These are phyloP conservation scores for Clitoria ternatea DNA, from an alignment of 306 rosid species.

Conservation along the genomic window DNA sequence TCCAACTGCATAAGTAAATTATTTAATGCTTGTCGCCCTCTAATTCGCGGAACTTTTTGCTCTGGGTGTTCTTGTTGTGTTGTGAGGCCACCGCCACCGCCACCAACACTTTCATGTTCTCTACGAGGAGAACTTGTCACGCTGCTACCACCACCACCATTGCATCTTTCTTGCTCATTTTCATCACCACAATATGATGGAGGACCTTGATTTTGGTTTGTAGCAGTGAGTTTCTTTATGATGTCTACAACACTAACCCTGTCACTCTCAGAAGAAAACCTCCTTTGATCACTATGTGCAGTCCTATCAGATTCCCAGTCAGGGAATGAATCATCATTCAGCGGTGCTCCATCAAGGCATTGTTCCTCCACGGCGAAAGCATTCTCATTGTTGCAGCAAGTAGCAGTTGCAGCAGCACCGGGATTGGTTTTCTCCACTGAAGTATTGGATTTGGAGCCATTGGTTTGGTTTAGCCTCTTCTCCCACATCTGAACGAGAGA, in stretches of 20 bases:
- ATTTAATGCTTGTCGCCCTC: slow-evolving; percentile 68
- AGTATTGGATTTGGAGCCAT: not conserved
- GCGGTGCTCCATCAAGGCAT: not conserved
- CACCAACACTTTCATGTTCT: slow-evolving; percentile 9
- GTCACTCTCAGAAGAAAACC: slow-evolving; percentile 53
- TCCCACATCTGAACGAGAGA: slow-evolving; percentile 94
- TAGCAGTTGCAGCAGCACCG: not conserved
- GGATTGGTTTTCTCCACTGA: slow-evolving; percentile 12
- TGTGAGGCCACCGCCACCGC: not conserved
- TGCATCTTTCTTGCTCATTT: slow-evolving; percentile 38
- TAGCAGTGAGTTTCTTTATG: slow-evolving; percentile 51
- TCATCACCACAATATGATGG: slow-evolving; percentile 22
- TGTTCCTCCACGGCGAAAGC: slow-evolving; percentile 24
- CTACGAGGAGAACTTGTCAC: slow-evolving; percentile 33
- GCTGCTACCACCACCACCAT: slow-evolving; percentile 11
- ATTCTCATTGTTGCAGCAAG: slow-evolving; percentile 22
- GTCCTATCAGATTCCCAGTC: slow-evolving; percentile 50
- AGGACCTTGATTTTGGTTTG: slow-evolving; percentile 30
- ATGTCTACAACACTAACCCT: slow-evolving; percentile 68
- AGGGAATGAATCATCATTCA: slow-evolving; percentile 33
- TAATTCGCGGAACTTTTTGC: slow-evolving; percentile 34
- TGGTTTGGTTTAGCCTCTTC: slow-evolving; percentile 54
- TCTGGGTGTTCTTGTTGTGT: slow-evolving; percentile 32
- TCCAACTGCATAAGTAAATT: slow-evolving; percentile 71
- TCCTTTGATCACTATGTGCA: slow-evolving; percentile 24